Base-by-base conservation (phyloP, 371 early-diverging fungal species). In the Blakeslea trispora region DNA sequence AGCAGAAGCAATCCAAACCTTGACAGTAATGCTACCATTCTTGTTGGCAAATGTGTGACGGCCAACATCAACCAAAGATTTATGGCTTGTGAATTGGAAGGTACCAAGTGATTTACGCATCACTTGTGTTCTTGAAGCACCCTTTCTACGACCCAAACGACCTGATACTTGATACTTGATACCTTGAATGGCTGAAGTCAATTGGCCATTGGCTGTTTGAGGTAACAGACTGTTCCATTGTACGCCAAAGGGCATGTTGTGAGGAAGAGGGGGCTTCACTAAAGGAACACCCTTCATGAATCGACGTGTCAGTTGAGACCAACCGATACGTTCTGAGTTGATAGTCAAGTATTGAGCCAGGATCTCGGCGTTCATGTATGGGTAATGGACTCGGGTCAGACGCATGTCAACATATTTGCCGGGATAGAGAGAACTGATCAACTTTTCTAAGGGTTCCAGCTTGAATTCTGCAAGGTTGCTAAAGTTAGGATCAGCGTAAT, bases 311-410 rank as follows among this genome's bases (percentile, higher is more conserved):
- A 79, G 40, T 40, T 58, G 55, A 48, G 71, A 63, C 80, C 80
- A 79, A 14, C 72, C 68, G 19, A 62, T 63, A 35, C 64, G 53
- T n/a, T 74, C 57, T 28, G 74, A 63, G 34, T 79, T 79, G 52
- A 66, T 50, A 15, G 80, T 70, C 50, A 79, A 56, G 53, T 76
- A 79, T 57, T 76, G 71, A n/a, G 80, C 74, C 23, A 79, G 66
- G 56, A 79, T 76, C 45, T 79, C 80, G 35, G 80, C 73, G 53
- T 79, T 76, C 77, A 79, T 71, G 46, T 79, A 79, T 49, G 80
- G 80, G 53, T 79, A 79, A 50, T 76, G 73, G 6, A 76, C 61
- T 49, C 71, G 73, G 44, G 62, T 59, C 21, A 76, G 51, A 15
- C 70, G 63, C 45, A 79, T 37, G 37, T 79, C 77, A 45, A 79